phyloP scores from a whole-genome alignment of 441 rosid genomes.

The Mallotus repandus region DNA sequence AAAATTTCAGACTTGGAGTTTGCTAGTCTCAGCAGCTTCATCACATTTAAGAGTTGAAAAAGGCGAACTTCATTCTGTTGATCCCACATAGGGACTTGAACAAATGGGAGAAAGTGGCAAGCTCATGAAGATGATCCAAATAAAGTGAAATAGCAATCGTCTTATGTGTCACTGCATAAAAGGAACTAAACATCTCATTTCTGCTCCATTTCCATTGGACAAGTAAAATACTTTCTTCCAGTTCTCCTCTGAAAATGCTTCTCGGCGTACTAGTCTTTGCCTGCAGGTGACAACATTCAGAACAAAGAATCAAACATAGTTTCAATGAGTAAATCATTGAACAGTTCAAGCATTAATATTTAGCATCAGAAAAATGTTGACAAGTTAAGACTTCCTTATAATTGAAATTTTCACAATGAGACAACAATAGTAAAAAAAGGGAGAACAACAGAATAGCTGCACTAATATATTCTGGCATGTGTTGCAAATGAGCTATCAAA shows the following conservation, averaged over 20 bases:
- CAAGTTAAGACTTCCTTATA: not conserved
- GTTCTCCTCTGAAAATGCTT: conserved; percentile 74
- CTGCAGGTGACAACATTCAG: conserved; percentile 33
- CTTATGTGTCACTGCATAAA: conserved; percentile 52
- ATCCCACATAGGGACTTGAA: not conserved
- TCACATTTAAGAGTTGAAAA: not conserved
- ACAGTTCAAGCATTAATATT: not conserved
- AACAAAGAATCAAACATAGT: not conserved
- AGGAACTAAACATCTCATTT: conserved; percentile 78
- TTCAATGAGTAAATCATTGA: not conserved
- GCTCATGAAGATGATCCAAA: not conserved
- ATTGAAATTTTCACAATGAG: too few species aligned
- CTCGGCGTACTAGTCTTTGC: conserved; percentile 76
- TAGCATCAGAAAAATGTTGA: not conserved
- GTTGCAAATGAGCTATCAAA: too few species aligned
- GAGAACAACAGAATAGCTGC: too few species aligned
- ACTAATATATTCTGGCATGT: too few species aligned
- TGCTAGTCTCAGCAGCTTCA: not conserved
- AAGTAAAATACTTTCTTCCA: conserved; percentile 82
- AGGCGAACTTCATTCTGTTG: not conserved
- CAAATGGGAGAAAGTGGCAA: not conserved
- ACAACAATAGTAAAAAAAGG: too few species aligned
- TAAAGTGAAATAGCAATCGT: not conserved
- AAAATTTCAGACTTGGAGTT: not conserved
- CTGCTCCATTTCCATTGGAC: conserved; percentile 92